A percentile compares a stretch with the other conserved stretches of the same genome.
Evolutionary conservation across 805 yeast genomes (phyloP).

Genomic region (Nakazawaea molendinolei): DNA sequence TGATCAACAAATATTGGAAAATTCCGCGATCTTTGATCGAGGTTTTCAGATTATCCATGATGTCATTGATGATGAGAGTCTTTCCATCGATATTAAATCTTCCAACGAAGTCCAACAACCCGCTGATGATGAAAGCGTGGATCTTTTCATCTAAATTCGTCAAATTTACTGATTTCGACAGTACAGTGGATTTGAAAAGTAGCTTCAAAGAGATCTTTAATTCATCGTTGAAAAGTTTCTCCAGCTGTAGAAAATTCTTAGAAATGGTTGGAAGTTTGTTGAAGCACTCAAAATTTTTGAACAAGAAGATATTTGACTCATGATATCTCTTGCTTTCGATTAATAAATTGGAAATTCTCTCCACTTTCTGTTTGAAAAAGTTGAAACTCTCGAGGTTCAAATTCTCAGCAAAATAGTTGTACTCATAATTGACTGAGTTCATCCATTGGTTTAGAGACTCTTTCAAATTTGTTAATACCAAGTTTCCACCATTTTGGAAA

Average conservation of each 20-base stretch:
- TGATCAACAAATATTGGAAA: conserved; percentile 14
- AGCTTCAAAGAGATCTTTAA: conserved; percentile 15
- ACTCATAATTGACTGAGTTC: conserved; percentile 27
- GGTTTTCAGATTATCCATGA: conserved; percentile 14
- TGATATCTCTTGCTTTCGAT: conserved; percentile 15
- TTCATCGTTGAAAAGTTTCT: conserved; percentile 1
- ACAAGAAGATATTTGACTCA: conserved; percentile 16
- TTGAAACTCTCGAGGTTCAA: conserved; percentile 12
- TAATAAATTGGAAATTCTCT: conserved; percentile 26
- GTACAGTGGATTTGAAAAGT: conserved; percentile 17
- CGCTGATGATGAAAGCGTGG: conserved; percentile 15
- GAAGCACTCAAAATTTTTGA: conserved; percentile 16
- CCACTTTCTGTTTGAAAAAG: conserved; percentile 24
- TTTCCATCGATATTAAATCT: conserved; percentile 15
- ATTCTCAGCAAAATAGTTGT: conserved; percentile 15
- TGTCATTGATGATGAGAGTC: conserved; percentile 15
- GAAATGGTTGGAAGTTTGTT: conserved; percentile 6
- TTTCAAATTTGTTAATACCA: conserved; percentile 12
- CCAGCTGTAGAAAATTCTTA: conserved; percentile 11
- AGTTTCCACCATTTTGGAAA: conserved; percentile 31
- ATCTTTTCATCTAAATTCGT: conserved; percentile 15
- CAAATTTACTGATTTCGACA: conserved; percentile 13
- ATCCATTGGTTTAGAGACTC: conserved; percentile 18
- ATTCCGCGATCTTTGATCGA: conserved; percentile 14
- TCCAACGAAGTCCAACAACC: conserved; percentile 20